Conservation (phyloP, 75 land plant genomes). For the Azolla pinnata region DNA sequence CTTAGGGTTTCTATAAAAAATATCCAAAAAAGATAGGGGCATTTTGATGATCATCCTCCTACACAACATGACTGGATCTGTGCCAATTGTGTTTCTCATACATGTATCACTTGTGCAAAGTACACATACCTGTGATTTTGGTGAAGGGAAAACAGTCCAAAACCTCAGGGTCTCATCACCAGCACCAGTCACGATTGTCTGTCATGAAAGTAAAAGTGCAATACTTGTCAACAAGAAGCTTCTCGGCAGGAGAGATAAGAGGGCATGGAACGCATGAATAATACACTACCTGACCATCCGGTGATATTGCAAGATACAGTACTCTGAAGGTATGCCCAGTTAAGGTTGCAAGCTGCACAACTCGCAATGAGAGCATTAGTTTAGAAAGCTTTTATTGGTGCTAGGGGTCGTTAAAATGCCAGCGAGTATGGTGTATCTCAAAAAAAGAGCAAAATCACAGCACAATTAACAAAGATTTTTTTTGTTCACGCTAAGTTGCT, state of each 20-base stretch:
- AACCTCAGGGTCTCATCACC: slow-evolving; percentile 78
- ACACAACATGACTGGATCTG: not conserved
- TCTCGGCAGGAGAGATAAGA: not conserved
- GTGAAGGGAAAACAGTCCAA: slow-evolving; percentile 78
- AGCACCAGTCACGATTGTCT: slow-evolving; percentile 80
- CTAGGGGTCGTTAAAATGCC: too few relatives aligned
- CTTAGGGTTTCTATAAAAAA: not conserved
- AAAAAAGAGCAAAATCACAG: not conserved
- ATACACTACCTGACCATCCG: slow-evolving; percentile 74
- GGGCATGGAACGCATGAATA: not conserved
- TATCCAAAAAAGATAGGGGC: not conserved
- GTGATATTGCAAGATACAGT: slow-evolving; percentile 75
- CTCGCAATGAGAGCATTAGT: not conserved
- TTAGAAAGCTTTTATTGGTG: too few relatives aligned
- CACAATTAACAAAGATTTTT: too few relatives aligned
- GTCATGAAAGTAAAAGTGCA: too few relatives aligned
- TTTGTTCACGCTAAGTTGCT: too few relatives aligned
- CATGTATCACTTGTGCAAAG: not conserved
- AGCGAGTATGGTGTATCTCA: not conserved
- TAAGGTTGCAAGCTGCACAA: slow-evolving; percentile 61
- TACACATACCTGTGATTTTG: slow-evolving; percentile 59
- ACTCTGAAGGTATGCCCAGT: slow-evolving; percentile 78
- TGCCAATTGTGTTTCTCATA: too few relatives aligned
- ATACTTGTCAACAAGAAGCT: slow-evolving; percentile 5
- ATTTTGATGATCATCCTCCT: not conserved